Percentiles rank a stretch among this genome's conserved stretches.
Evolutionary conservation across 2,329 filamentous ascomycete species (phyloP).

Genomic region (Aspergillus sp.): DNA sequence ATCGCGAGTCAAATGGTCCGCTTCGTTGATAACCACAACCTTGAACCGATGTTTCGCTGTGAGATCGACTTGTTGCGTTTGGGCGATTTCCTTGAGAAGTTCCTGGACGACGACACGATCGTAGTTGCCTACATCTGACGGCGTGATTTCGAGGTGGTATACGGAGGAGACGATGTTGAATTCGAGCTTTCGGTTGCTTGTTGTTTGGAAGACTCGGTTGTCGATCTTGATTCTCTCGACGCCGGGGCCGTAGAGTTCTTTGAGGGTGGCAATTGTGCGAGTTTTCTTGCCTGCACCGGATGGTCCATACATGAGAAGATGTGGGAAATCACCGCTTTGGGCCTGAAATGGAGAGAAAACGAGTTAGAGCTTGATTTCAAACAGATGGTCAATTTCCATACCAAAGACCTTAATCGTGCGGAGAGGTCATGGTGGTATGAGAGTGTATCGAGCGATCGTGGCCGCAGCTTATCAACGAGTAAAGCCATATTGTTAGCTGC

Average conservation of each 20-base stretch:
- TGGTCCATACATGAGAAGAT: conserved; percentile 94
- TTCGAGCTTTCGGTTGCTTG: conserved; percentile 92
- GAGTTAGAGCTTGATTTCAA: background rate
- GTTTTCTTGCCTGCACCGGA: conserved; percentile 98
- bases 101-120: conserved; percentile 96
- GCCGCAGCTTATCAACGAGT: conserved; percentile 64
- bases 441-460: conserved; percentile 55
- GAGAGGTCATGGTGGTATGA: conserved; percentile 90
- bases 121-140: conserved; percentile 93
- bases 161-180: conserved; percentile 98
- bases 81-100: conserved; percentile 93
- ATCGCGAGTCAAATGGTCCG: conserved; percentile 89
- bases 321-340: conserved; percentile 95
- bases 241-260: conserved; percentile 90
- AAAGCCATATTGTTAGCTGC: conserved; percentile 54
- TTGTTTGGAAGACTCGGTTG: conserved; percentile 92
- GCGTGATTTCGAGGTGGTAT: conserved; percentile 98
- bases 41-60: conserved; percentile 91
- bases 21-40: conserved; percentile 98
- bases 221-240: conserved; percentile 99
- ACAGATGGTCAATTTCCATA: conserved; percentile 42
- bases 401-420: conserved; percentile 78
- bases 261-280: conserved; percentile 88
- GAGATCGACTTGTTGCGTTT: conserved; percentile 98
- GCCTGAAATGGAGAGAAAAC: conserved; percentile 57